Evolutionary conservation across 176 grass and related monocot species (phyloP).

Genomic region (Raddia distichophylla): DNA sequence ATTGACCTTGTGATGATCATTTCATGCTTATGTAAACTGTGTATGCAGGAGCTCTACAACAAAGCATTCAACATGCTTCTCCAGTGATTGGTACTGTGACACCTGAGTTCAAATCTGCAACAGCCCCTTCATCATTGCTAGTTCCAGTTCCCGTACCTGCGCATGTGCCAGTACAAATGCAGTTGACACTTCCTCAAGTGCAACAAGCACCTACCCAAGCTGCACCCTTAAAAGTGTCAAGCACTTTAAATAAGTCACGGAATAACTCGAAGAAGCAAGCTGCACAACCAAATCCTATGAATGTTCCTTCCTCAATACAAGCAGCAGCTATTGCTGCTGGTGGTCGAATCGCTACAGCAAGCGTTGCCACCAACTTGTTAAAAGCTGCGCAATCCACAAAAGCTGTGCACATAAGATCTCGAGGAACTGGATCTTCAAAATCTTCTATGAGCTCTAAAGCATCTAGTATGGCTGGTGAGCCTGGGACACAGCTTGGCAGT

Average conservation of each 20-base stretch:
- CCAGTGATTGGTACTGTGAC: constrained; percentile 33
- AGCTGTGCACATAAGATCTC: constrained; percentile 74
- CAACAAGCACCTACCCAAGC: constrained; percentile 45
- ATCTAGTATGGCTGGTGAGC: constrained; percentile 15
- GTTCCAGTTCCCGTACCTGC: constrained; percentile 37
- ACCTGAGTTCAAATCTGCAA: constrained; percentile 29
- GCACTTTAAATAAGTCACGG: constrained; percentile 51
- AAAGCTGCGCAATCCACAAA: constrained; percentile 84
- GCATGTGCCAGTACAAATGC: constrained; percentile 34
- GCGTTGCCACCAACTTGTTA: constrained; percentile 52
- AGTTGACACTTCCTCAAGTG: constrained; percentile 32
- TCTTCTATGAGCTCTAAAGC: constrained; percentile 49
- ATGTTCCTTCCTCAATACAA: constrained; percentile 62
- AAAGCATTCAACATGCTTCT: constrained; percentile 43
- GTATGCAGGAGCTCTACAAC: constrained; percentile 40
- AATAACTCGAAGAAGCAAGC: constrained; percentile 50
- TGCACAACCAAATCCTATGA: constrained; percentile 44
- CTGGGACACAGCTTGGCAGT: constrained; percentile 36
- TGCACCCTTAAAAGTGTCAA: constrained; percentile 39
- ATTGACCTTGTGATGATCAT: background rate
- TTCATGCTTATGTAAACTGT: constrained; percentile 31
- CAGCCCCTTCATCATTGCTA: constrained; percentile 14
- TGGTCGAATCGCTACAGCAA: constrained; percentile 69
- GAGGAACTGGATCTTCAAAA: constrained; percentile 48
- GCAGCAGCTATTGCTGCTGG: constrained; percentile 90